Percentiles rank a stretch among this genome's conserved stretches.
Conservation (phyloP, 345 rosid species). For the Syzygium grande region DNA sequence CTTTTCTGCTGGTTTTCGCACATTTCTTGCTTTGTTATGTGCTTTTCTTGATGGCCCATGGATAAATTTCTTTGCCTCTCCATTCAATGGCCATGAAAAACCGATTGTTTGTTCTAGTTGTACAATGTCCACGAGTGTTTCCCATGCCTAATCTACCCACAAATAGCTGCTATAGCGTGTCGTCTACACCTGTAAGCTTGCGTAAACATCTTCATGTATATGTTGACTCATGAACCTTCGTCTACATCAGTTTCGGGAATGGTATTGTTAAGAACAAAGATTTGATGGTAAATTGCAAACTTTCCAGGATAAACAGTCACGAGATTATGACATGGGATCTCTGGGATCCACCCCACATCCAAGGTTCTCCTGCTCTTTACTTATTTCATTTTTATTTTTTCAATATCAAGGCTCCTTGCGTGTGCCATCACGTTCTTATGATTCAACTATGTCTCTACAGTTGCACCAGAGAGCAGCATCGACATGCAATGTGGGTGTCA, state of each 20-base stretch:
- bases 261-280: not conserved
- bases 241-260: not conserved
- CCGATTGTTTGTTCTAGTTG: not conserved
- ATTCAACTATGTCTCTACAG: slow-evolving; percentile 5
- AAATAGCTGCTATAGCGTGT: not conserved
- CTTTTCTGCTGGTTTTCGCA: not conserved
- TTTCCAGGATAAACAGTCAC: slow-evolving; percentile 1
- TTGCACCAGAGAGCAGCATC: slow-evolving; percentile 20
- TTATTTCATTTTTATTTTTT: not conserved
- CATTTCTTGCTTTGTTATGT: not conserved
- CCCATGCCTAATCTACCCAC: not conserved
- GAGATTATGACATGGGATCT: slow-evolving; percentile 39
- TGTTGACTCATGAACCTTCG: not conserved
- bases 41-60: not conserved
- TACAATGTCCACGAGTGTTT: not conserved
- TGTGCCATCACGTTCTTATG: not conserved
- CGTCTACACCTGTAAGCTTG: not conserved
- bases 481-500: slow-evolving; percentile 19
- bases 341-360: slow-evolving; percentile 46
- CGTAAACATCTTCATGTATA: not conserved
- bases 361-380: slow-evolving; percentile 2
- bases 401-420: not conserved
- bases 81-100: not conserved
- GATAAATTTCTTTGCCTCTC: not conserved
- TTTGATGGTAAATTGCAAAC: not conserved